These are phyloP conservation scores for Dittrichia graveolens DNA, from an alignment of 129 eudicot species.

Conservation along the genomic window DNA sequence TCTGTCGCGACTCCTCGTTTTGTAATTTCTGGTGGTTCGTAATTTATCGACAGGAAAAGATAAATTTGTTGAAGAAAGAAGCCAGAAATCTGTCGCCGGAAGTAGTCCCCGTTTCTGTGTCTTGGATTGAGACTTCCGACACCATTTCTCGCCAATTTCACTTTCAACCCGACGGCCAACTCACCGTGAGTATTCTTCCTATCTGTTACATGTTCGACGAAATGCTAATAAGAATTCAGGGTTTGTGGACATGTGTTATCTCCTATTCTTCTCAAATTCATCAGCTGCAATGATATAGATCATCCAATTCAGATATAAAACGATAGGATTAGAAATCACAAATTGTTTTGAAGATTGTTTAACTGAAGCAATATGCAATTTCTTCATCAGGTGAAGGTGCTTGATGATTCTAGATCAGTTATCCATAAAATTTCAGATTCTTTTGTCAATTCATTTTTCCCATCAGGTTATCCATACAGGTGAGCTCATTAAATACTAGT, in stretches of 20 bases:
- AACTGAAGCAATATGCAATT: background rate
- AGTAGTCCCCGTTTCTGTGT: conserved; percentile 34
- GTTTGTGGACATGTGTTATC: background rate
- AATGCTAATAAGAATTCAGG: conserved; percentile 17
- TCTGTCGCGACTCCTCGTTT: background rate
- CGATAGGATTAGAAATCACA: background rate
- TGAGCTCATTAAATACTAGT: conserved; percentile 22
- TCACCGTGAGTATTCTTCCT: conserved; percentile 47
- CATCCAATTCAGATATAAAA: background rate
- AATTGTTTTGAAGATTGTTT: background rate
- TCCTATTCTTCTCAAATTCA: background rate
- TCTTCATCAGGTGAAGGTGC: conserved; percentile 56
- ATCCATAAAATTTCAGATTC: conserved; percentile 66
- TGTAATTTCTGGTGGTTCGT: background rate
- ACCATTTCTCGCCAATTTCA: conserved; percentile 62
- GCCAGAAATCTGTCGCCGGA: conserved; percentile 36
- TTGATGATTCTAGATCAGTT: conserved; percentile 77
- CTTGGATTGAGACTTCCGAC: conserved; percentile 76
- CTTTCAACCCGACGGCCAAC: conserved; percentile 56
- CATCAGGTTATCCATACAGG: conserved; percentile 98
- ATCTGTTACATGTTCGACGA: conserved; percentile 21
- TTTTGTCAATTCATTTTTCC: conserved; percentile 77
- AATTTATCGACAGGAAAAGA: conserved; percentile 40
- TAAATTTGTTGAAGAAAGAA: conserved; percentile 46
- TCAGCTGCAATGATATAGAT: background rate